Evolutionary conservation across 345 rosid species (phyloP).

Genomic region (Gossypium longicalyx): DNA sequence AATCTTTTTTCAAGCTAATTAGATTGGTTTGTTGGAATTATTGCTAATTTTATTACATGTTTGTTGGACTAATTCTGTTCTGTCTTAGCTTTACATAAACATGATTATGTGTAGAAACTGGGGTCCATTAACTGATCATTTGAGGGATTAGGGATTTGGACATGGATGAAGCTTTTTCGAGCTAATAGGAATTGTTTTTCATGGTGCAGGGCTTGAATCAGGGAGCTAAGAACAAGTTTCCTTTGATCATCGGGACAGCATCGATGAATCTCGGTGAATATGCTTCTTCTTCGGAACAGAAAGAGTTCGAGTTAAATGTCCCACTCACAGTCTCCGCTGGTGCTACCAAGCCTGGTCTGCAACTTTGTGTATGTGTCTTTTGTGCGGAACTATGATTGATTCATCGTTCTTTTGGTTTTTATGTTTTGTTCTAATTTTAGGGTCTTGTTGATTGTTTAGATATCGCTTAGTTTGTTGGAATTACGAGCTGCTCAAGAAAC

Average conservation of each 20-base stretch:
- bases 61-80: not conserved
- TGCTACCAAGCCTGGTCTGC: conserved; percentile 36
- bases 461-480: conserved; percentile 68
- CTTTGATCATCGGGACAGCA: conserved; percentile 47
- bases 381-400: not conserved
- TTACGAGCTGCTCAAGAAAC: conserved; percentile 60
- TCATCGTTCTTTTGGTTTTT: not conserved
- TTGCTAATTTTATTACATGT: not conserved
- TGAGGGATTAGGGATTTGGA: not conserved
- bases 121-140: not conserved
- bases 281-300: conserved; percentile 44
- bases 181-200: not conserved
- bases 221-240: conserved; percentile 47
- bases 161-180: not conserved
- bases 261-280: conserved; percentile 61
- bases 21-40: not conserved
- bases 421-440: not conserved
- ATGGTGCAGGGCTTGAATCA: conserved; percentile 57
- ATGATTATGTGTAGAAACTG: too few relatives aligned
- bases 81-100: not conserved
- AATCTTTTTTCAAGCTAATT: not conserved
- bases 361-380: conserved; percentile 51
- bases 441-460: conserved; percentile 38
- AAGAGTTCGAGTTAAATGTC: conserved; percentile 45
- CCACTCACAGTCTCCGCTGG: conserved; percentile 43